Evolutionary conservation across 139 green algal genomes (phyloP), one percentile per base, ranked within the genome.

Genomic region (Chlamydomonas incerta): DNA sequence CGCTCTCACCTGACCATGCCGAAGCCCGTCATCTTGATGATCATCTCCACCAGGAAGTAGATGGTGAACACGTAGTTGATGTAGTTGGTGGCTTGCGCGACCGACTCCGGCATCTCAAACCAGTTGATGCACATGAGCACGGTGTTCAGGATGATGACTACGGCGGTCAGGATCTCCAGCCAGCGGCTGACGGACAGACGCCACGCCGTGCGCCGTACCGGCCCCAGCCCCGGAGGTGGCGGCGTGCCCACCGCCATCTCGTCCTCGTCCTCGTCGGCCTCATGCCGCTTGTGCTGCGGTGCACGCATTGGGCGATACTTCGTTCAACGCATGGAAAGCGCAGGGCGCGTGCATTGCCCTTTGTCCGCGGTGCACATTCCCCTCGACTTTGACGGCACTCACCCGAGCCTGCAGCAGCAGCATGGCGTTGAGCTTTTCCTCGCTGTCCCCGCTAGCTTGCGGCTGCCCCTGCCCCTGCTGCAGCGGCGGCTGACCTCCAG

Each of bases 21-120:
- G 57, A 95, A 86, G 2, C 74, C 91, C 20, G 86, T 83, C n/a
- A 96, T 28, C 90, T 95, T 95, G 65, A 96, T 69, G 31, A 93
- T 6, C 89, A 96, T 91, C 88, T 97, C 94, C 0, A 85, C 2
- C 37, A 86, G 26, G 26, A 90, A 90, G 80, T 85, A 90, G 37
- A 84, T 18, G 3, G 92, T 93, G 24, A 96, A 87, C 18, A 87
- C 80, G 26, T 90, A 82, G 86, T 96, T 95, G 66, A 92, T 68
- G 33, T 58, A 70, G 47, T 93, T 83, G 15, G 75, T 87, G 18
- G 80, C 74, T 2, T 57, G 26, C 62, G 87, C 62, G 20, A 91
- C 75, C 21, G 18, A 69, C 2, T 63, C 31, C 20, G 88, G 77
- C 88, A 94, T 92, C 28, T 88, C 55, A 81, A 92, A 87, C 87